Conservation (phyloP, 495 filamentous ascomycete genomes). For the Evernia prunastri region DNA sequence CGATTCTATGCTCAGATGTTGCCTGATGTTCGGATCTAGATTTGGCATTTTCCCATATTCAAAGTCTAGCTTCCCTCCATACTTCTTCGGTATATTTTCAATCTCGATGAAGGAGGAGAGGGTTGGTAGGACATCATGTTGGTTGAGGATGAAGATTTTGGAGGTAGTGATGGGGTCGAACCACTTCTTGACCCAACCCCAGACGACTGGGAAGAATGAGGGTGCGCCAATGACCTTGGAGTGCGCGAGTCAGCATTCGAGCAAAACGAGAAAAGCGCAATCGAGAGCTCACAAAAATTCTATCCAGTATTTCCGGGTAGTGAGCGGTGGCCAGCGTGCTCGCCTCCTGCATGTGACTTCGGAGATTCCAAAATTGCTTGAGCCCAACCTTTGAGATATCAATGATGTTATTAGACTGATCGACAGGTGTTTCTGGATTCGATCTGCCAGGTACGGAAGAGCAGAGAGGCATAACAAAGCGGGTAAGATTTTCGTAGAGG, state of each 20-base stretch:
- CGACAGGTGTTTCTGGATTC: conserved; percentile 66
- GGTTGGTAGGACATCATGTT: conserved; percentile 62
- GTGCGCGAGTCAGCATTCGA: background rate
- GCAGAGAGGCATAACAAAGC: conserved; percentile 78
- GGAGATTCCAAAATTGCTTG: conserved; percentile 90
- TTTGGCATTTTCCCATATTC: conserved; percentile 65
- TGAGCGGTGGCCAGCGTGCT: conserved; percentile 80
- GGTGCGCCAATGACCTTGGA: conserved; percentile 77
- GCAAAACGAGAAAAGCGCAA: background rate
- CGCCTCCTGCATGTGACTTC: conserved; percentile 85
- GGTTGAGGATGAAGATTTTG: conserved; percentile 82
- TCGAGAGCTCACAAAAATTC: conserved; percentile 61
- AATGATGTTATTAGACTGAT: conserved; percentile 83
- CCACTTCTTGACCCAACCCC: conserved; percentile 94
- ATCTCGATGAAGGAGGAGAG: conserved; percentile 75
- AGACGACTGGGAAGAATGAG: conserved; percentile 86
- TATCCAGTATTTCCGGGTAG: conserved; percentile 85
- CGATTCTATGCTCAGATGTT: conserved; percentile 14
- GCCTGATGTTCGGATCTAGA: conserved; percentile 43
- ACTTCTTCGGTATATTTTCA: conserved; percentile 71
- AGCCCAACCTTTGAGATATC: conserved; percentile 77
- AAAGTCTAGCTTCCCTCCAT: conserved; percentile 78
- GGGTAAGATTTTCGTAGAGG: conserved; percentile 82
- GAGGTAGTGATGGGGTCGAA: conserved; percentile 89
- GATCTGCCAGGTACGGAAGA: conserved; percentile 61